Conservation (phyloP, 139 green algal genomes). For the Tetradesmus obliquus region DNA sequence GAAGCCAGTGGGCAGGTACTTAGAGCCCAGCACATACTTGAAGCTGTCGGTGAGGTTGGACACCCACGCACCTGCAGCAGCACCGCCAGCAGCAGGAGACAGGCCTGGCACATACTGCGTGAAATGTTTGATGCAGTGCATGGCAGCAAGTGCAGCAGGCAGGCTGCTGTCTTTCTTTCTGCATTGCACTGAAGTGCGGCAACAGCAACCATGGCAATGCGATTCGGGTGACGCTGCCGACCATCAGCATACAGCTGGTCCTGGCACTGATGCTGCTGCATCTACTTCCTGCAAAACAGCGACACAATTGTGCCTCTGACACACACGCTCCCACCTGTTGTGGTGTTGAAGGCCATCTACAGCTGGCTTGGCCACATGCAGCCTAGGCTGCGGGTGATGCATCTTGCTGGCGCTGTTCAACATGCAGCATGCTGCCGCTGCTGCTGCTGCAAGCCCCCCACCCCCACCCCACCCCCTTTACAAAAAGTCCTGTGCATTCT, state of each 20-base stretch:
- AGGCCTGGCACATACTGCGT: background rate
- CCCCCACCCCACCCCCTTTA: too few species aligned
- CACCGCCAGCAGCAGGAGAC: background rate
- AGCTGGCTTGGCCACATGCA: too few species aligned
- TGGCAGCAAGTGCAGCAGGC: background rate
- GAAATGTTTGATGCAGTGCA: background rate
- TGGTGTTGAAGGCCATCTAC: too few species aligned
- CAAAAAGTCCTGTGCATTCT: background rate
- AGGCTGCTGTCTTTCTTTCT: background rate
- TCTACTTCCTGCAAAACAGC: too few species aligned
- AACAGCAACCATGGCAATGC: too few species aligned
- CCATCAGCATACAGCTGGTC: background rate
- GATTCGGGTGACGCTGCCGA: too few species aligned
- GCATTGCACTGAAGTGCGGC: background rate
- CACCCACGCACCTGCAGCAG: background rate
- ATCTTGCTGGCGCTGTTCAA: too few species aligned
- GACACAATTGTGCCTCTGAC: too few species aligned
- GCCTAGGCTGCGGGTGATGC: too few species aligned
- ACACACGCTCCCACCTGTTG: too few species aligned
- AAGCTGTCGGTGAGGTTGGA: conserved; percentile 3
- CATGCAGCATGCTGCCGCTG: background rate
- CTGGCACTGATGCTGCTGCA: background rate
- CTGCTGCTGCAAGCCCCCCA: background rate
- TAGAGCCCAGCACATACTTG: conserved; percentile 44
- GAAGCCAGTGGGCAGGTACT: conserved; percentile 35